These are phyloP conservation scores for Wickerhamomyces strasburgensis DNA, from an alignment of 805 yeast species.

Conservation along the genomic window DNA sequence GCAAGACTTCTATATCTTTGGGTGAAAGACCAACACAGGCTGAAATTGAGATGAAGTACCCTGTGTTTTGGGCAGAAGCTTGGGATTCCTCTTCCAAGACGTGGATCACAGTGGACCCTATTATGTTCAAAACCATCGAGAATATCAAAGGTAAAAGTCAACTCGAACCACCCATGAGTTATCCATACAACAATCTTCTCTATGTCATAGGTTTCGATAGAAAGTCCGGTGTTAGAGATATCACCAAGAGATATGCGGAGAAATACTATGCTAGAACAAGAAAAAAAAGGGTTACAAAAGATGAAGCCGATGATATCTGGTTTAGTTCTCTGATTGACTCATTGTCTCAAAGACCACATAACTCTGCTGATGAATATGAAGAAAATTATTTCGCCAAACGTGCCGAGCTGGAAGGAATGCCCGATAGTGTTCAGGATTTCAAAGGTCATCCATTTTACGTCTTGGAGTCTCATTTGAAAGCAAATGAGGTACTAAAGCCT, in stretches of 20 bases:
- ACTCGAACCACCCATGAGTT: constrained; percentile 69
- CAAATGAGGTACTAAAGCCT: constrained; percentile 69
- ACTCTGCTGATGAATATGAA: constrained; percentile 41
- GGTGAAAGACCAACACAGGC: constrained; percentile 14
- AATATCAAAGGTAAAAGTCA: constrained; percentile 48
- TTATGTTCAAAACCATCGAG: constrained; percentile 60
- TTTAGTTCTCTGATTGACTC: constrained; percentile 38
- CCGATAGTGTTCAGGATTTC: constrained; percentile 76
- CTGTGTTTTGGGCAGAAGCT: constrained; percentile 90
- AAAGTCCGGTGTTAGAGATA: constrained; percentile 64
- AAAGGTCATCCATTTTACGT: constrained; percentile 84
- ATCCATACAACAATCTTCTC: constrained; percentile 51
- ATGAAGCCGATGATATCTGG: constrained; percentile 52
- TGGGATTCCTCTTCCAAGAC: constrained; percentile 70
- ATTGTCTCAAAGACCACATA: constrained; percentile 17
- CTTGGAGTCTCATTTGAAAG: constrained; percentile 65
- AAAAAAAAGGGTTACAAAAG: constrained; percentile 64
- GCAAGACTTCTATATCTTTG: constrained; percentile 3
- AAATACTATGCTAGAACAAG: constrained; percentile 69
- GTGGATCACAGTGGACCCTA: constrained; percentile 88
- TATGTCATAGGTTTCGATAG: constrained; percentile 78
- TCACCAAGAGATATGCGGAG: constrained; percentile 77
- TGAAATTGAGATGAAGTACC: constrained; percentile 38
- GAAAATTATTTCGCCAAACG: constrained; percentile 54
- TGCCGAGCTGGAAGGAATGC: constrained; percentile 79